Conservation (phyloP, 352 stramenopile genomes). For the Pythium dissimile region DNA sequence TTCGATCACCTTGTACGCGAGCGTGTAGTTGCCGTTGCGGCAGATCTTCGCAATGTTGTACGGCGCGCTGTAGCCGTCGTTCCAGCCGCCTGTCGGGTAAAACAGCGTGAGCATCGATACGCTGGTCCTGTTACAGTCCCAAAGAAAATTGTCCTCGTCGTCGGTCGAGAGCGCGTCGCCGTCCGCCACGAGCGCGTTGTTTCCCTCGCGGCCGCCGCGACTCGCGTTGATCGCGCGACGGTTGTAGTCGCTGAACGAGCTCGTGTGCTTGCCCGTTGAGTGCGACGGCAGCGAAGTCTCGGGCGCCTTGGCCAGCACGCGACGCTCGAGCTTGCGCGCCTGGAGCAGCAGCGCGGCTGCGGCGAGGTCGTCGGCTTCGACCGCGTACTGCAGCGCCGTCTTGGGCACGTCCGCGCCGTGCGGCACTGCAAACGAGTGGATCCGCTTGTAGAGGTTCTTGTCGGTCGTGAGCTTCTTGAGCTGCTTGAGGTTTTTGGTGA, state of each 20-base stretch:
- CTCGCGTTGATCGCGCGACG: slow-evolving; percentile 77
- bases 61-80: slow-evolving; percentile 23
- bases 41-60: slow-evolving; percentile 35
- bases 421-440: slow-evolving; percentile 47
- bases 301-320: slow-evolving; percentile 37
- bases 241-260: slow-evolving; percentile 79
- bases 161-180: neutral
- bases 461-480: slow-evolving; percentile 60
- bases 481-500: slow-evolving; percentile 69
- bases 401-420: slow-evolving; percentile 42
- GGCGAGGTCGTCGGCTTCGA: slow-evolving; percentile 55
- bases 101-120: slow-evolving; percentile 64
- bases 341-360: slow-evolving; percentile 43
- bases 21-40: slow-evolving; percentile 39
- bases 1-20: slow-evolving; percentile 50
- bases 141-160: slow-evolving; percentile 33
- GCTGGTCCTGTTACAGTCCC: slow-evolving; percentile 38
- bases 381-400: slow-evolving; percentile 58
- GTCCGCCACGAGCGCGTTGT: slow-evolving; percentile 67
- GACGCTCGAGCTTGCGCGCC: slow-evolving; percentile 39
- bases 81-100: slow-evolving; percentile 62
- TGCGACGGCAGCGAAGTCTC: slow-evolving; percentile 61
- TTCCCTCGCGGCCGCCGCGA: slow-evolving; percentile 72
- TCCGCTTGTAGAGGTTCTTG: slow-evolving; percentile 34
- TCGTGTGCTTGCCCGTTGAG: slow-evolving; percentile 75